Conservation (phyloP, 163 green algal species). For the Scenedesmus sp. region DNA sequence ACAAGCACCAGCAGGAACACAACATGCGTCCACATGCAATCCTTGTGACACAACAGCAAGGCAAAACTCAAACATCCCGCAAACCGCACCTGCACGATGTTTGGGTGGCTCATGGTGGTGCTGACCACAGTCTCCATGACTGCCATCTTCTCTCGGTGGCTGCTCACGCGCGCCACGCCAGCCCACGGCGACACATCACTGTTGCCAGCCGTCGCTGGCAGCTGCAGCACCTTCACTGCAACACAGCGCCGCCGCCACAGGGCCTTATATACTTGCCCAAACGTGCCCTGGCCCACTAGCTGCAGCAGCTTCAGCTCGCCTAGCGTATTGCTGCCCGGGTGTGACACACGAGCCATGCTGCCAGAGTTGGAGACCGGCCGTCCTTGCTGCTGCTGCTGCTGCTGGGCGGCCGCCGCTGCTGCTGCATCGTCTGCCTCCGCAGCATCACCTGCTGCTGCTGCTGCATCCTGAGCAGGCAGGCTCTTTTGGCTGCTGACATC, state of each 20-base stretch:
- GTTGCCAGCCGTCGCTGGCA: slow-evolving; percentile 24
- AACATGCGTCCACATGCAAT: not conserved
- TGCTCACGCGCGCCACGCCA: slow-evolving; percentile 3
- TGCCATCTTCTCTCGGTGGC: slow-evolving; percentile 65
- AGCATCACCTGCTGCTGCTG: slow-evolving; percentile 25
- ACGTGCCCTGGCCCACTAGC: slow-evolving; percentile 48
- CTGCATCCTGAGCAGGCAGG: not conserved
- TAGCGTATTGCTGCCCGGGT: not conserved
- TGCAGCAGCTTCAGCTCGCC: slow-evolving; percentile 49
- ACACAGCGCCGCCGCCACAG: slow-evolving; percentile 66
- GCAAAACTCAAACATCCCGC: no score
- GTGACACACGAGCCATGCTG: not conserved
- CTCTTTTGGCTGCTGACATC: not conserved
- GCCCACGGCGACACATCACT: slow-evolving; percentile 13
- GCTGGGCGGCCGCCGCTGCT: not conserved
- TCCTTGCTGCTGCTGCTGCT: not conserved
- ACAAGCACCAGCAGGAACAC: no score
- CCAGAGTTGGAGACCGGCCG: not conserved
- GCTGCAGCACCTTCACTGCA: slow-evolving; percentile 64
- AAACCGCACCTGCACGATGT: slow-evolving; percentile 51
- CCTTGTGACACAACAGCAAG: not conserved
- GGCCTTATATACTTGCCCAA: slow-evolving; percentile 59
- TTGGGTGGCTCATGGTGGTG: slow-evolving; percentile 53
- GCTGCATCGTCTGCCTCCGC: not conserved
- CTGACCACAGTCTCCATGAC: slow-evolving; percentile 65